Base-by-base conservation (phyloP, 106 monocot genomes). In the Allium cepa region DNA sequence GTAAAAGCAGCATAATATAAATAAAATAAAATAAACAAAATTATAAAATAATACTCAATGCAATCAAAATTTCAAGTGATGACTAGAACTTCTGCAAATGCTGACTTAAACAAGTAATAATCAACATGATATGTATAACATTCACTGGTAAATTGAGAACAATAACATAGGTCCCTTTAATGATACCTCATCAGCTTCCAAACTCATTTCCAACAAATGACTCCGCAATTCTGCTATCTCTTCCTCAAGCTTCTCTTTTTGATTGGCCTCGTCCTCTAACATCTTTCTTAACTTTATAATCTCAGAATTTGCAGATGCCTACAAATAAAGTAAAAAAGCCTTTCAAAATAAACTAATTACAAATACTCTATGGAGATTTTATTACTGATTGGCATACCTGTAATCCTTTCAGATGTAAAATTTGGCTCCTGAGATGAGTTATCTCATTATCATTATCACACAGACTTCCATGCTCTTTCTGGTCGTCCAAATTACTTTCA, bases 101-200 rank as follows among this genome's bases (percentile, higher is more conserved):
- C 55, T 56, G 63, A 72, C 28, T 2, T 2, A 4, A 36, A 1
- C 4, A 4, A 36, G 36, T 4, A 36, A 2, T 36, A 36, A 36
- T 36, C 36, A 36, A 36, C 36, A 36, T 36, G 5, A 36, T 4
- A 36, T 36, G 36, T 5, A 36, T 49, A 16, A 49, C 16, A 47
- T 65, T 10, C n/a, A 65, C 46, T 17, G 48, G 46, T 9, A 16
- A 26, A 26, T 11, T 53, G 28, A 47, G 49, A 52, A 12, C 26
- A 16, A 66, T 50, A 17, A 9, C 56, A 45, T 2, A 67, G n/a
- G 28, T n/a, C 6, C 11, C 45, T 9, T 22, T 46, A 16, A 36
- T 50, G 26, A 14, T 79, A 99, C 99, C 92, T 99, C 89, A 72
- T 99, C 99, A 67, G 99, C 90, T 82, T 99, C 92, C 67, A 90